Base-by-base conservation (phyloP, 257 asterid species). In the Forsythia suspensa region DNA sequence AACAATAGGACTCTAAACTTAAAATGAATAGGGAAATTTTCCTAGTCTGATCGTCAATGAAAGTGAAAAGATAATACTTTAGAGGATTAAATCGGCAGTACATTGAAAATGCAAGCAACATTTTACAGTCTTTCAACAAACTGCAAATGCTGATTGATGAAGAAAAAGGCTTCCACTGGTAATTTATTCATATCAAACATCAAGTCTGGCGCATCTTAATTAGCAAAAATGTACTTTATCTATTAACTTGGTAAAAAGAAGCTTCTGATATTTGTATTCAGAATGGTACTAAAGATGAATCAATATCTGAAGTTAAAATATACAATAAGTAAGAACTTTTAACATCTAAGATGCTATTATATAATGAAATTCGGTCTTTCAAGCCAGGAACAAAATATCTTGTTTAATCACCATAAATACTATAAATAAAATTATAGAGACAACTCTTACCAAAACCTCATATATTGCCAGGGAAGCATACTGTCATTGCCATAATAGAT, bases 401-500 rank as follows among this genome's bases (percentile, higher is more conserved):
- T 29, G 16, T 74, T 70, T 39, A 42, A 40, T 44, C 67, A 75
- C 21, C 51, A 72, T 41, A 8, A 75, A 74, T 20, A 16, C 37
- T 73, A 18, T 70, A 43, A 71, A 77, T 61, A 59, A 8, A 71
- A 21, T 61, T 36, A 29, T 70, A 72, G 21, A 81, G 13, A 71
- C 36, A 63, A 77, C 37, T 82, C 85, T 80, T 82, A 95, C 99
- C 99, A 95, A 82, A 95, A 95, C 46, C 98, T 91, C 82, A 95
- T 86, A 80, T 87, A 89, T 80, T 93, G 92, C 99, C 99, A 95
- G 72, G 99, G 99, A 75, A 93, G 97, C 75, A 76, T 79, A 83
- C 82, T 82, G 40, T 89, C 95, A 71, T 84, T 87, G 80, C 97
- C 97, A 83, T 86, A 85, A 82, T 93, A 95, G 90, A 93, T 93